Base-by-base conservation (phyloP, 2,329 filamentous ascomycete genomes). In the Calonectria pauciramosa region DNA sequence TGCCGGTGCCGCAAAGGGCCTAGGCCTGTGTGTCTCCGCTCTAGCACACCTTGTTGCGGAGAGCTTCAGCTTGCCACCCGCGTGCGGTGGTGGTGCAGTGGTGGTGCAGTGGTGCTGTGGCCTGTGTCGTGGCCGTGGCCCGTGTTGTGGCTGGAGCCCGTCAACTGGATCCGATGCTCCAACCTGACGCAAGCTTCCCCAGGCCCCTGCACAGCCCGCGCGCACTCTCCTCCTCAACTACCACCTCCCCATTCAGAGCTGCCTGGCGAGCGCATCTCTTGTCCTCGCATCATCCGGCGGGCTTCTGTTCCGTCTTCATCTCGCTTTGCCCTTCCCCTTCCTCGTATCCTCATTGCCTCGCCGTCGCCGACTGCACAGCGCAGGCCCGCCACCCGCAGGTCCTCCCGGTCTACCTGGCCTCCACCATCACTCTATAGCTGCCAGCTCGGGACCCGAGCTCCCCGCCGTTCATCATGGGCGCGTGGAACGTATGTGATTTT, bases 401-500 rank as follows among this genome's bases (percentile, higher is more conserved):
- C 23, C 72, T 79, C 75, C 41, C 49, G 60, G 75, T 75, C 68
- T 74, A 63, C 16, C 73, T 68, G 68, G 70, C 71, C 56, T 75
- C 72, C 68, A 41, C 41, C 72, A 72, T 32, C 47, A 54, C 38
- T 49, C 47, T 44, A 49, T 44, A 64, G 71, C 16, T 38, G 38
- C 68, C 54, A 74, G 77, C 77, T 73, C 74, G 67, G 28, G 60
- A 23, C 32, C 73, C 51, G 75, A 79, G 75, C 71, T 76, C 72
- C 66, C 73, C 76, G 65, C 74, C 74, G 56, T 77, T 74, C 81
- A 83, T 70, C 77, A 87, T 87, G 86, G 82, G 83, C 71, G 83
- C 84, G 72, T 87, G 85, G 82, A 87, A 87, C 79, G 86, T 86
- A 80, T 73, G 83, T 82, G 41, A 30, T 67, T 64, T 64, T 14